These are phyloP conservation scores for Microbotryomycetes sp. DNA, from an alignment of 1,284 basidiomycete species.

Conservation along the genomic window DNA sequence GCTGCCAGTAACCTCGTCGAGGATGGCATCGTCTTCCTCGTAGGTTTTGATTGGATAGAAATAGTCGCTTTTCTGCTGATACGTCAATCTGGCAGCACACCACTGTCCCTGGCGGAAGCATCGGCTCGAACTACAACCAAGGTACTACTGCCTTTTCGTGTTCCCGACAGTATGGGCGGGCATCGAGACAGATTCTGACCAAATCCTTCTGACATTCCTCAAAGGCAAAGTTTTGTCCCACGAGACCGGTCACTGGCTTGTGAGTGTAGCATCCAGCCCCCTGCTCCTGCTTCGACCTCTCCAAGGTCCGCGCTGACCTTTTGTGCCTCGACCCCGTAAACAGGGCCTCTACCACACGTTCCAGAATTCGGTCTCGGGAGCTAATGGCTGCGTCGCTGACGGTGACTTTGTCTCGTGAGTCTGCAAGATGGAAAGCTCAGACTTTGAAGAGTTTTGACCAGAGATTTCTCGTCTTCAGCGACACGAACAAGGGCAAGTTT, in stretches of 20 bases:
- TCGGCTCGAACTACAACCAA: not conserved
- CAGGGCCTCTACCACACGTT: slow-evolving; percentile 55
- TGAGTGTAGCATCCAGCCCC: too few relatives aligned
- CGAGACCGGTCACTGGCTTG: not conserved
- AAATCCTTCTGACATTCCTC: too few relatives aligned
- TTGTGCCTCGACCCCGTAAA: too few relatives aligned
- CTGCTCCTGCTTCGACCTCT: too few relatives aligned
- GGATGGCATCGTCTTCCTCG: not conserved
- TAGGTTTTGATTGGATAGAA: not conserved
- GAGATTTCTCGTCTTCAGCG: too few relatives aligned
- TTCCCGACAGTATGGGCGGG: too few relatives aligned
- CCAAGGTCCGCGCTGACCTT: too few relatives aligned
- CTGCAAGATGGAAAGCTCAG: not conserved
- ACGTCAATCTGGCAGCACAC: not conserved
- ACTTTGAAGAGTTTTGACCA: not conserved
- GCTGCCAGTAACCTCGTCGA: not conserved
- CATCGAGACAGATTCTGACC: too few relatives aligned
- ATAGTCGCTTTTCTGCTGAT: not conserved
- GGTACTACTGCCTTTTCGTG: too few relatives aligned
- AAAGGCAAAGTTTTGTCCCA: not conserved
- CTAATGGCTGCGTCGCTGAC: not conserved
- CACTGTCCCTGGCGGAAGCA: not conserved
- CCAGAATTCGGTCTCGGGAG: slow-evolving; percentile 27
- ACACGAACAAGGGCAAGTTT: not conserved
- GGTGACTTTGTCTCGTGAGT: not conserved